Conservation (phyloP, 2,329 filamentous ascomycete genomes). For the Mycosphaerelloides madeirae region DNA sequence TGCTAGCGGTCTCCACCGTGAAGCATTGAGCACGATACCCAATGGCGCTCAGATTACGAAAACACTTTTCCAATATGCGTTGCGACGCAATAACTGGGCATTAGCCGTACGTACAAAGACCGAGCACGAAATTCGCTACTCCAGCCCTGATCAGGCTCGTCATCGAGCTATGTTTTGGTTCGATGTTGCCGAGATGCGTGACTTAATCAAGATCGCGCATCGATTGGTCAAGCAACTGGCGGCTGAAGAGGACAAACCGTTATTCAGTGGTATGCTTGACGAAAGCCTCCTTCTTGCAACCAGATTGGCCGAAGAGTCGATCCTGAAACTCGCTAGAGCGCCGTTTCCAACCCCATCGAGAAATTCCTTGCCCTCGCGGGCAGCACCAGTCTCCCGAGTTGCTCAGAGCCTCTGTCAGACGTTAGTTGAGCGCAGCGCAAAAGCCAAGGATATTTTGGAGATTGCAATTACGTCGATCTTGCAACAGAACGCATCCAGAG, state of each 20-base stretch:
- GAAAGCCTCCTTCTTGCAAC: no score
- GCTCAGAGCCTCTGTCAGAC: no score
- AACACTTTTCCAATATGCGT: constrained; percentile 17
- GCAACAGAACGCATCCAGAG: background rate
- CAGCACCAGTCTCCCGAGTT: no score
- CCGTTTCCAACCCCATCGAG: no score
- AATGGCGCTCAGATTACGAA: constrained; percentile 23
- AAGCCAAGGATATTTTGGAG: constrained; percentile 2
- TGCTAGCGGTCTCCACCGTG: constrained; percentile 20
- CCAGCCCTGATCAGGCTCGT: background rate
- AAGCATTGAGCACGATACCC: constrained; percentile 23
- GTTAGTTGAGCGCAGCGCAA: background rate
- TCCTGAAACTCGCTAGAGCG: no score
- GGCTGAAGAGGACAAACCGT: no score
- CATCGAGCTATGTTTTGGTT: constrained; percentile 22
- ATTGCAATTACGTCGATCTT: constrained; percentile 2
- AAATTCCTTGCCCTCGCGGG: no score
- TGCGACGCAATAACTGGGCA: constrained; percentile 15
- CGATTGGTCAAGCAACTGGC: constrained; percentile 3
- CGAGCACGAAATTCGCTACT: constrained; percentile 8
- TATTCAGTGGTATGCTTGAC: no score
- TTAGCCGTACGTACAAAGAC: constrained; percentile 14
- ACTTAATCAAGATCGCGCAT: constrained; percentile 15
- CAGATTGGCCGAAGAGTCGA: no score
- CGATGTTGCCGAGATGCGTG: constrained; percentile 16